Conservation (phyloP, 2,329 filamentous ascomycete genomes). For the Zalaria sp. region DNA sequence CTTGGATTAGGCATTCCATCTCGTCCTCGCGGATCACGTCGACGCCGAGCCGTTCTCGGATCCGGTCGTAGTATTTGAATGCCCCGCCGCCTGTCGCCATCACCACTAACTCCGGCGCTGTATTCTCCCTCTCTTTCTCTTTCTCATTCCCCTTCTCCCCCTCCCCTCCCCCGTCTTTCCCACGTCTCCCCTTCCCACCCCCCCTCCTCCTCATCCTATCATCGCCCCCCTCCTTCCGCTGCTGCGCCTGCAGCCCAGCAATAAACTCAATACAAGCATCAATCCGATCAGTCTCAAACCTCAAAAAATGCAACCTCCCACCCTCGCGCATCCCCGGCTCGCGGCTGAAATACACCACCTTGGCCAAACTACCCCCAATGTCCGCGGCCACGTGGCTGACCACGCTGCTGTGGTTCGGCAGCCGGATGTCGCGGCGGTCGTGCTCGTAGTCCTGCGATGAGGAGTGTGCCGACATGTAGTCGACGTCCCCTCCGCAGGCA, state of each 20-base stretch:
- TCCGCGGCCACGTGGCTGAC: constrained; percentile 96
- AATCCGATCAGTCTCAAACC: constrained; percentile 90
- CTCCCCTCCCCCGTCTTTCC: constrained; percentile 85
- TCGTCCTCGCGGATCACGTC: constrained; percentile 89
- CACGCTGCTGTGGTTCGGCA: constrained; percentile 87
- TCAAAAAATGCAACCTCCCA: constrained; percentile 85
- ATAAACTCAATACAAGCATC: constrained; percentile 91
- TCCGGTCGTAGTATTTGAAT: constrained; percentile 91
- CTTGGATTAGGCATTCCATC: constrained; percentile 92
- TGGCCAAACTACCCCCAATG: constrained; percentile 92
- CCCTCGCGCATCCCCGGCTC: constrained; percentile 68
- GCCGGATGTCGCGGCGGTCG: constrained; percentile 84
- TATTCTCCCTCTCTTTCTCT: constrained; percentile 7
- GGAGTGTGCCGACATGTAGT: constrained; percentile 11
- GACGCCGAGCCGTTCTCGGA: constrained; percentile 68
- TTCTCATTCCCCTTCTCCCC: not conserved
- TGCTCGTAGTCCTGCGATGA: constrained; percentile 43
- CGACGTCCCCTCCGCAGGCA: constrained; percentile 16
- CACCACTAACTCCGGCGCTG: constrained; percentile 53
- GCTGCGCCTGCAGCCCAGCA: constrained; percentile 68
- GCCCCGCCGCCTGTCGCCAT: constrained; percentile 95
- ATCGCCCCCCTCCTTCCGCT: constrained; percentile 24
- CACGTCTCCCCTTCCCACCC: constrained; percentile 40
- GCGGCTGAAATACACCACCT: constrained; percentile 93
- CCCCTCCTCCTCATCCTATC: constrained; percentile 7